phyloP scores from a whole-genome alignment of 2,329 filamentous ascomycete species.

The Epichloe typhina region DNA sequence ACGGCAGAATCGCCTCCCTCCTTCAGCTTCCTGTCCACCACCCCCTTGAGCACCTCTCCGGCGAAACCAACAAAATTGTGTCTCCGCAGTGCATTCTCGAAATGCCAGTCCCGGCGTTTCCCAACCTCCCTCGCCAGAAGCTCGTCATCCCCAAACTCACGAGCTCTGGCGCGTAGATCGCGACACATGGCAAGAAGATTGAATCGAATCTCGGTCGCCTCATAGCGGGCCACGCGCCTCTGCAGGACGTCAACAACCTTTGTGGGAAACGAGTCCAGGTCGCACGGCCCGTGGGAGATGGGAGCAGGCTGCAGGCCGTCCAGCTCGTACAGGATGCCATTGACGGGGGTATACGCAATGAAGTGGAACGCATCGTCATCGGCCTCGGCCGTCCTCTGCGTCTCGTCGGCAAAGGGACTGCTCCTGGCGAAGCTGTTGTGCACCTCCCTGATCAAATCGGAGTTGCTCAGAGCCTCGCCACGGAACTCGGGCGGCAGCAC shows the following conservation, averaged over 20 bases:
- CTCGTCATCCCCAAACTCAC: conserved; percentile 72
- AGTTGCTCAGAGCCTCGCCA: conserved; percentile 48
- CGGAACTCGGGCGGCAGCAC: conserved; percentile 64
- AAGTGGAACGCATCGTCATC: conserved; percentile 97
- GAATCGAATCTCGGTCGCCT: conserved; percentile 79
- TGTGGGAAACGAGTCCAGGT: conserved; percentile 56
- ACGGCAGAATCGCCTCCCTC: conserved; percentile 53
- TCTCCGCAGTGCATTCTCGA: conserved; percentile 82
- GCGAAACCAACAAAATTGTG: conserved; percentile 97
- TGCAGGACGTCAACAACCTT: conserved; percentile 80
- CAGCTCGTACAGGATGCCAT: conserved; percentile 77
- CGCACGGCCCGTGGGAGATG: conserved; percentile 73
- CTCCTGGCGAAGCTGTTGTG: conserved; percentile 86
- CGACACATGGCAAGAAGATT: conserved; percentile 88
- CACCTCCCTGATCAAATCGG: conserved; percentile 57
- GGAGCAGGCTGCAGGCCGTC: conserved; percentile 89
- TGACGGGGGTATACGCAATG: conserved; percentile 80
- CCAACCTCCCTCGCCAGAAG: conserved; percentile 64
- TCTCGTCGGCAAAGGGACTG: conserved; percentile 89
- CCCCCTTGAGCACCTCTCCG: conserved; percentile 77
- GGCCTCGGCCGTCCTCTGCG: conserved; percentile 48
- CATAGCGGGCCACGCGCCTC: conserved; percentile 73
- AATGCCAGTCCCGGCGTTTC: conserved; percentile 78
- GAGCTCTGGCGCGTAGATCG: conserved; percentile 64
- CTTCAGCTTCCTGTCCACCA: conserved; percentile 60